Conservation (phyloP, 2,329 filamentous ascomycete genomes). For the Diaporthe sp. region DNA sequence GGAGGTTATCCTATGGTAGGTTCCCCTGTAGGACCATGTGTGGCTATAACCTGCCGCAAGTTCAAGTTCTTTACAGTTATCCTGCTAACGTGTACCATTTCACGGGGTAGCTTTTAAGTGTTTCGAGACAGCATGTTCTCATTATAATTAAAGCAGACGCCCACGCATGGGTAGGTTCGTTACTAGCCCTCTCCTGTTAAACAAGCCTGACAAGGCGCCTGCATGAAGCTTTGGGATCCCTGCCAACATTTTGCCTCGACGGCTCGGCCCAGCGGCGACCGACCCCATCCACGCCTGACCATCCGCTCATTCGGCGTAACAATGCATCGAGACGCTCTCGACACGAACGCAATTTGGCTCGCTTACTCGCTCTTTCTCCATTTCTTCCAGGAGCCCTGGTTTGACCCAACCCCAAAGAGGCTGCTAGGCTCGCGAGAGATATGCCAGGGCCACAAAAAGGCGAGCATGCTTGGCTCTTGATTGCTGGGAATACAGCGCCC, state of each 20-base stretch:
- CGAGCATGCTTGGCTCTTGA: constrained; percentile 19
- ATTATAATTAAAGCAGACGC: neutral
- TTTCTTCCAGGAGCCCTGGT: neutral
- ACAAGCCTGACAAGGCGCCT: no score
- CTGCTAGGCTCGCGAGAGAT: neutral
- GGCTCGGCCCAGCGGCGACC: constrained; percentile 23
- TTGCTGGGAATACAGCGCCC: constrained; percentile 30
- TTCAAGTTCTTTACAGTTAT: neutral
- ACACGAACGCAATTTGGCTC: neutral
- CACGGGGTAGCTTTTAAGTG: neutral
- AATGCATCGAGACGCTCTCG: constrained; percentile 14
- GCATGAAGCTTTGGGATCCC: neutral
- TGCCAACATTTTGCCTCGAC: neutral
- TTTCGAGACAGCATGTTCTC: neutral
- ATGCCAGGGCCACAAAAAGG: constrained; percentile 9
- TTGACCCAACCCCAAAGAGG: constrained; percentile 1
- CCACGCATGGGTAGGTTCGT: neutral
- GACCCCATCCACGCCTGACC: neutral
- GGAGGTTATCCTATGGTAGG: neutral
- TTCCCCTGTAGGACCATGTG: neutral
- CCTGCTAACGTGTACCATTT: neutral
- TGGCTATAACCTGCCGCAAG: no score
- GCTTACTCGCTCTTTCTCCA: constrained; percentile 20
- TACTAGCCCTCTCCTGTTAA: neutral
- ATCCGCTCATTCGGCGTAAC: constrained; percentile 11